Evolutionary conservation across 306 rosid genomes (phyloP).

Genomic region (Dryas alaskensis): DNA sequence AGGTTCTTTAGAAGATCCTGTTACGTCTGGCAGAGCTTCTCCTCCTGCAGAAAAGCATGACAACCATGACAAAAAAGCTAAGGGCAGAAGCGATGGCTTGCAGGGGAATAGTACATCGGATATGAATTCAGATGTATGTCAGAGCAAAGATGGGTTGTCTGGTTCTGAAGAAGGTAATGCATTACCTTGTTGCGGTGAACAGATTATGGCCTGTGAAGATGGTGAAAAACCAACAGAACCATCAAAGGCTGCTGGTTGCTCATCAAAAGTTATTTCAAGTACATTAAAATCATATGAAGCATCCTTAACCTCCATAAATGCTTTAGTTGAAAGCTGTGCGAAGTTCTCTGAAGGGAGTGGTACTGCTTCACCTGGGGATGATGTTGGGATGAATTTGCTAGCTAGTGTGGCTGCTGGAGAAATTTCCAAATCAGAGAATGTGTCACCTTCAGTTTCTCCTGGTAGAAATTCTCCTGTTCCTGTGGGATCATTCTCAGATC

Average conservation of each 20-base stretch:
- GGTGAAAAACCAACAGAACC: constrained; percentile 40
- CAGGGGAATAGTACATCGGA: constrained; percentile 43
- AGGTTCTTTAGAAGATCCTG: constrained; percentile 62
- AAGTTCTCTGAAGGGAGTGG: constrained; percentile 64
- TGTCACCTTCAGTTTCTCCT: constrained; percentile 58
- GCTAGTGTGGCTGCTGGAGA: constrained; percentile 89
- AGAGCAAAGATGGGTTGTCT: constrained; percentile 39
- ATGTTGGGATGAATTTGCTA: constrained; percentile 78
- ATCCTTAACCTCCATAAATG: constrained; percentile 72
- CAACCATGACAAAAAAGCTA: constrained; percentile 47
- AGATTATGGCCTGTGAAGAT: constrained; percentile 44
- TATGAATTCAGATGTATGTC: constrained; percentile 49
- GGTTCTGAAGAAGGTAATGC: constrained; percentile 54
- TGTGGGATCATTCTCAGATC: constrained; percentile 44
- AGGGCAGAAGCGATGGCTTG: constrained; percentile 42
- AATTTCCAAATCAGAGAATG: constrained; percentile 61
- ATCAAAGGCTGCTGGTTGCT: constrained; percentile 45
- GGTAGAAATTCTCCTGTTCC: constrained; percentile 37
- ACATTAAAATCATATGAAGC: constrained; percentile 55
- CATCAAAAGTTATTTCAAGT: constrained; percentile 45
- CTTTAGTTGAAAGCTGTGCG: constrained; percentile 80
- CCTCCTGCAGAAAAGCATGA: constrained; percentile 69
- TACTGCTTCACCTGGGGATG: constrained; percentile 56
- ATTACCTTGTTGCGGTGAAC: constrained; percentile 39
- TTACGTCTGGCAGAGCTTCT: constrained; percentile 48